A percentile compares a stretch with the other conserved stretches of the same genome.
phyloP scores from a whole-genome alignment of 768 basidiomycete genomes.

The Boletus coccyginus region DNA sequence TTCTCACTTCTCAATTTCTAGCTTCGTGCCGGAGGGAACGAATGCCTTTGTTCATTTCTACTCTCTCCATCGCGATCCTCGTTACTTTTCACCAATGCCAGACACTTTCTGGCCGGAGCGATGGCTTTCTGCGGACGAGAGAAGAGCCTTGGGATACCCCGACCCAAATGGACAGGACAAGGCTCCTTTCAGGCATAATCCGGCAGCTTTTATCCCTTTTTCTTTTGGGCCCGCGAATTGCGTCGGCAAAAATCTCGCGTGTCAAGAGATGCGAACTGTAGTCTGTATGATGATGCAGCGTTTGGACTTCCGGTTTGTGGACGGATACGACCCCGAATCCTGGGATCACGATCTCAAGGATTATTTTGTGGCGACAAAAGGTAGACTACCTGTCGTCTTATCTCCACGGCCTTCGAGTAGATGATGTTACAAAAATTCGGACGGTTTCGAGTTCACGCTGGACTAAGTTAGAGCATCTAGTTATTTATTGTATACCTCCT shows the following conservation, averaged over 20 bases:
- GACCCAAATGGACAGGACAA: conserved; percentile 27
- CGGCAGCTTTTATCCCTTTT: conserved; percentile 44
- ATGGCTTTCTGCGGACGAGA: conserved; percentile 36
- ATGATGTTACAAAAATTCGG: conserved; percentile 14
- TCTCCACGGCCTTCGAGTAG: conserved; percentile 28
- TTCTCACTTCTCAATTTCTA: conserved; percentile 21
- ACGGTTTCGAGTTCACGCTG: conserved; percentile 12
- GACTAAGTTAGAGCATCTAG: conserved; percentile 27
- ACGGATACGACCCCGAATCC: conserved; percentile 32
- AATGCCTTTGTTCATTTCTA: conserved; percentile 42
- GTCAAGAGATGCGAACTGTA: conserved; percentile 41
- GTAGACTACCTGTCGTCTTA: conserved; percentile 33
- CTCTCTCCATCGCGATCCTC: conserved; percentile 44
- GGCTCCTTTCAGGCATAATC: conserved; percentile 32
- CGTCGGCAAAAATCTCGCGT: conserved; percentile 43
- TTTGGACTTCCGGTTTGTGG: conserved; percentile 39
- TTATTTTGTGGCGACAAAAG: conserved; percentile 37
- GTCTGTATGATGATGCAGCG: conserved; percentile 38
- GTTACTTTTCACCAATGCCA: conserved; percentile 46
- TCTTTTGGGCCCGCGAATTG: conserved; percentile 45
- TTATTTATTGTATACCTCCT: conserved; percentile 16
- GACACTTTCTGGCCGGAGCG: conserved; percentile 44
- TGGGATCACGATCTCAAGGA: conserved; percentile 39
- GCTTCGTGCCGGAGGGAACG: conserved; percentile 46
- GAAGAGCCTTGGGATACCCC: conserved; percentile 22